Evolutionary conservation across 345 rosid species (phyloP), one percentile per base, ranked within the genome.

Genomic region (Corchorus olitorius): DNA sequence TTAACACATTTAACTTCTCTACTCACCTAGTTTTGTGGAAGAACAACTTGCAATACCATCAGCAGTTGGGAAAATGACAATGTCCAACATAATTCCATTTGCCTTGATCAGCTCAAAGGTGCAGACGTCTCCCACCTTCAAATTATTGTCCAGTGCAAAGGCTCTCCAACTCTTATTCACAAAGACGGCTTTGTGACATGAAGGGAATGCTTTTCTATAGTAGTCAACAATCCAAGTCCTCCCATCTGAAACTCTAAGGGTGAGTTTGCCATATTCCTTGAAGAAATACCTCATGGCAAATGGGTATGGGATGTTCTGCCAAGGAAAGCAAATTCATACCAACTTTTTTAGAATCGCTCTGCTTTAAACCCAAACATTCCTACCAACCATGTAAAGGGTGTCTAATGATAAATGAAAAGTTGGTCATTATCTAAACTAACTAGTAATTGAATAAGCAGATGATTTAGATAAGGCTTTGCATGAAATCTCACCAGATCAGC

Each of bases 41-140:
- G 75, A 46, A n/a, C 35, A 22, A 43, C 50, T 27, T 27, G 27
- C 27, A 27, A 27, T 14, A 52, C 1, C 50, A 27, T 58, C 14
- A 58, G 65, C 12, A 61, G 33, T 54, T 45, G 56, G 33, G 20
- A 45, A 49, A 45, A 73, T 60, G 67, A 10, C 37, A 15, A 73
- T 67, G 5, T 60, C 55, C 27, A 73, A 34, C 17, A 19, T 14
- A 11, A 4, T 60, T 15, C 16, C 9, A 5, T 60, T 46, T 17
- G 33, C 17, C 0, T 60, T n/a, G 2, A 27, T 60, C 67, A 20
- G 22, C 68, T 60, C 67, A 60, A 73, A 46, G 33, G 45, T 19
- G 14, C 68, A 73, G 2, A 48, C 27, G 50, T 73, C 76, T 45
- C 76, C 76, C 53, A 59, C 76, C 67, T 56, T 46, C 66, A 73